A percentile compares a stretch with the other conserved stretches of the same genome.
phyloP scores from a whole-genome alignment of 148 eudicot genomes.

The Selenicereus undatus region DNA sequence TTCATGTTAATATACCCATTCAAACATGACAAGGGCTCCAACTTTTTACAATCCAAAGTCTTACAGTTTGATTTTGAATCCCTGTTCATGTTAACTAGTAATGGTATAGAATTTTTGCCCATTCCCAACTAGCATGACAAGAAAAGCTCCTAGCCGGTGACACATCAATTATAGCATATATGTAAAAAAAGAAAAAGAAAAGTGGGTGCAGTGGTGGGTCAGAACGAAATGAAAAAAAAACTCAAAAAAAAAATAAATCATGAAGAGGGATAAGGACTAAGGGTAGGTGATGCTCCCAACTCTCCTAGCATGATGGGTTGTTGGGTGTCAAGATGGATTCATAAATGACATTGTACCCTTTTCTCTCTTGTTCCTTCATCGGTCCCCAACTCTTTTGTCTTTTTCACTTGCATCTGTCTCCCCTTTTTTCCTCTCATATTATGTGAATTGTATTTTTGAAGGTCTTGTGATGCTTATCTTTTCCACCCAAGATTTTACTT shows the following conservation, averaged over 20 bases:
- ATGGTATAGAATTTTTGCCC: not conserved
- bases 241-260: not conserved
- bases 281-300: conserved; percentile 27
- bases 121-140: not conserved
- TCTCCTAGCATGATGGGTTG: conserved; percentile 39
- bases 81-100: not conserved
- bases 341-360: conserved; percentile 4
- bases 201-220: not conserved
- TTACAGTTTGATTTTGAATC: not conserved
- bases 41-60: not conserved
- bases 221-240: not conserved
- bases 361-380: not conserved
- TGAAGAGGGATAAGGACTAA: not conserved
- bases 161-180: no score
- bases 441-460: not conserved
- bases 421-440: not conserved
- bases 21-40: no score
- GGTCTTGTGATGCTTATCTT: conserved; percentile 31
- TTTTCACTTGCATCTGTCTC: not conserved
- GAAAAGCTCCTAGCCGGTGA: not conserved
- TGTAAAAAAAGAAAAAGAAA: no score
- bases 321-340: conserved; percentile 30
- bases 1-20: no score
- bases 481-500: conserved; percentile 16
- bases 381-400: not conserved